Base-by-base conservation (phyloP, 2,329 filamentous ascomycete species). In the Xylaria digitata region DNA sequence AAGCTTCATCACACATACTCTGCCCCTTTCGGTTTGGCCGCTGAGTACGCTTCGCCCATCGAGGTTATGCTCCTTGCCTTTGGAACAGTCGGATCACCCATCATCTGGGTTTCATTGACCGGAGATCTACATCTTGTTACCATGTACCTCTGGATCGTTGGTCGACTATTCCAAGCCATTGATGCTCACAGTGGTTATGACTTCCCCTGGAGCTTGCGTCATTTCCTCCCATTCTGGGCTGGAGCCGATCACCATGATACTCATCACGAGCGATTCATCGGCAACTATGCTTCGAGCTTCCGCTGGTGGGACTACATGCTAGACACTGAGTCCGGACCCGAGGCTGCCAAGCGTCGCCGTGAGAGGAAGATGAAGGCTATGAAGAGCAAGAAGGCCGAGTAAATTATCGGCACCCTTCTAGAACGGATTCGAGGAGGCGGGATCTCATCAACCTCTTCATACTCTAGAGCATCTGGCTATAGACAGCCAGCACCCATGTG, bases 1-100 rank as follows among this genome's bases (percentile, higher is more conserved):
- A 99, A 99, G 85, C 94, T 99, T 75, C 96, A 99, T 84, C 96
- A 99, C 85, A 95, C 96, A 77, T 99, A 99, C 85, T 97, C 94
- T 43, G 96, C 96, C 13, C 96, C 96, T 19, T 99, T 99, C 78
- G 96, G 96, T 73, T 86, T 99, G 60, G 95, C 96, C 21, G 95
- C 96, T 64, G 96, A 99, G 82, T 99, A 99, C 81, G 96, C 96
- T 6, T 97, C 95, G 49, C 96, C 96, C 0, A 96, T 98, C 74
- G 96, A 99, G 82, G 93, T 95, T 73, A 96, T 97, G 92, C 87
- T 96, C 64, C 90, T 99, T 56, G 96, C 95, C 45, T 85, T 97
- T 65, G 96, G 96, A 70, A 92, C 91, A 1, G 91, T 99, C 70
- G 89, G 92, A 67, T 85, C 87, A 42, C 96, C 96, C 42, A 91